Percentiles rank a stretch among this genome's conserved stretches.
Evolutionary conservation across 2,329 filamentous ascomycete species (phyloP).

Genomic region (Penicillium sp.): DNA sequence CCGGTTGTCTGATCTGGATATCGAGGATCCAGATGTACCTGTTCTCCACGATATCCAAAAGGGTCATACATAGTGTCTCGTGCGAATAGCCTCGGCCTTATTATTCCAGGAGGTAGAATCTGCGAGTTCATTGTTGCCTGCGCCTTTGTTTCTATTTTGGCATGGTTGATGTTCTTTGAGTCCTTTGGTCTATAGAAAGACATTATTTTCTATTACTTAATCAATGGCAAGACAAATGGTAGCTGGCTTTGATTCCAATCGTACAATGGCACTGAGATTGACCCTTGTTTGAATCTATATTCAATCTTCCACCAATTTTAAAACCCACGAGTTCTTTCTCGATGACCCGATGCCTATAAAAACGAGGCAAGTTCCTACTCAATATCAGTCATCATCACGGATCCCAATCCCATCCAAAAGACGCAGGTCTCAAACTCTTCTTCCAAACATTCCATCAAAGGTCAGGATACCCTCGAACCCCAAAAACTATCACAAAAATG

Average conservation of each 20-base stretch:
- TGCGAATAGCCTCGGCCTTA: too few relatives aligned
- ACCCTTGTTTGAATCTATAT: neutral
- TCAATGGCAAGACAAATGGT: neutral
- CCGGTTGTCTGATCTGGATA: too few relatives aligned
- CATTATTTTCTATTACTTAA: neutral
- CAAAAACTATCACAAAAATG: neutral
- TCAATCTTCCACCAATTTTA: neutral
- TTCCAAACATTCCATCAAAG: neutral
- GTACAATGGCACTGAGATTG: neutral
- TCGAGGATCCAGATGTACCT: too few relatives aligned
- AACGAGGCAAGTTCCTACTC: neutral
- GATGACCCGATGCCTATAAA: neutral
- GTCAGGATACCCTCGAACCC: too few relatives aligned
- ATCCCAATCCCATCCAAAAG: neutral
- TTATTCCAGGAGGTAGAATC: too few relatives aligned
- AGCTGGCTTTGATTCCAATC: neutral
- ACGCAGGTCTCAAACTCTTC: neutral
- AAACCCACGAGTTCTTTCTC: neutral
- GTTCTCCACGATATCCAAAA: too few relatives aligned
- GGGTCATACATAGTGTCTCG: too few relatives aligned
- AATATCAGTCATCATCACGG: neutral
- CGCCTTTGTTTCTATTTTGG: neutral
- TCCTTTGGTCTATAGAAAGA: neutral
- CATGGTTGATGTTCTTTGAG: neutral
- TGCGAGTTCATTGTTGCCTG: neutral